A percentile compares a stretch with the other conserved stretches of the same genome.
These are phyloP conservation scores for Pyrenopolyporus hunteri DNA, from an alignment of 495 filamentous ascomycete genomes.

Conservation along the genomic window DNA sequence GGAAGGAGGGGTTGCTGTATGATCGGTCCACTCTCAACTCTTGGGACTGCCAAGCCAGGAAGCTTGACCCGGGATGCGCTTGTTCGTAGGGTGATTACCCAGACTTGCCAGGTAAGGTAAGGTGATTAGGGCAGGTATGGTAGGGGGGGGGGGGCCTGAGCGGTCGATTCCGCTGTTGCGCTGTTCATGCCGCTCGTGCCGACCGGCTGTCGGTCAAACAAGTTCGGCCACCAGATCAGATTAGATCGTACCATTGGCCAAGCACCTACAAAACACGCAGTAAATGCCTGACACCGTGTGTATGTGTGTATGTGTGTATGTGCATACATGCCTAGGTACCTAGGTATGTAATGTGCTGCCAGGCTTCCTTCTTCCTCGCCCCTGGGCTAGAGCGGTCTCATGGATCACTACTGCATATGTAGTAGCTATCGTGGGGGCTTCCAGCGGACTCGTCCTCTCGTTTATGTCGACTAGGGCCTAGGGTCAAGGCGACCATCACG, in stretches of 20 bases:
- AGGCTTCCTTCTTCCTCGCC: conserved; percentile 12
- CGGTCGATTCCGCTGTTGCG: conserved; percentile 27
- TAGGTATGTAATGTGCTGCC: too few species aligned
- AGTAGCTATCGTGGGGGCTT: conserved; percentile 24
- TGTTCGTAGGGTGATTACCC: conserved; percentile 14
- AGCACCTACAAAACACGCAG: too few species aligned
- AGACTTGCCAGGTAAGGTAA: background rate
- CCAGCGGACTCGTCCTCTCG: conserved; percentile 14
- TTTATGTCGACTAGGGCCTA: background rate
- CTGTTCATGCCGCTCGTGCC: conserved; percentile 22
- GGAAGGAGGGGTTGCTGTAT: conserved; percentile 34
- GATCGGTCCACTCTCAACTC: conserved; percentile 31
- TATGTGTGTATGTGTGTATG: background rate
- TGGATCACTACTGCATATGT: too few species aligned
- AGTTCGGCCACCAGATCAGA: conserved; percentile 31
- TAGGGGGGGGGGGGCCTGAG: background rate
- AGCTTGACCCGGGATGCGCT: conserved; percentile 28
- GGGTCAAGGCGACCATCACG: background rate
- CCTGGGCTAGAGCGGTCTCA: conserved; percentile 21
- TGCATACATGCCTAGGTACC: too few species aligned
- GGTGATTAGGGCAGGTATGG: background rate
- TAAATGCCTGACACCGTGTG: background rate
- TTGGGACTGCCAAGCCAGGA: conserved; percentile 32
- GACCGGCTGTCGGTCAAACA: conserved; percentile 22
- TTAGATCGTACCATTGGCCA: conserved; percentile 31